Conservation (phyloP, 1,284 basidiomycete genomes). For the Pseudozyma thailandica region DNA sequence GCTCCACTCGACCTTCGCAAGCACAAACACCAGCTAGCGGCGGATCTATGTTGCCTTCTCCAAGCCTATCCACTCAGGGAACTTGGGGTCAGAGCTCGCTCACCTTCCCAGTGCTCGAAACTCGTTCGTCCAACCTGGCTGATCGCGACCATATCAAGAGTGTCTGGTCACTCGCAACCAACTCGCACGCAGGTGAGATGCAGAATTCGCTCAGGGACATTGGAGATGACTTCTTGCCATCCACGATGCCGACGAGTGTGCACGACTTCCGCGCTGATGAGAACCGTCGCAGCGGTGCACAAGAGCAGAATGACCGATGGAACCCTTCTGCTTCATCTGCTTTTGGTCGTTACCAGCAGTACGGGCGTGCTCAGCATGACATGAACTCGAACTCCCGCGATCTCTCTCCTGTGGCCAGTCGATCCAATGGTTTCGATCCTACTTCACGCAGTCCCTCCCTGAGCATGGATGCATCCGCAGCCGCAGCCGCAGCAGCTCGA, state of each 20-base stretch:
- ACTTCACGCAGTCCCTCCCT: conserved; percentile 43
- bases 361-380: conserved; percentile 24
- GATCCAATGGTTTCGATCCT: conserved; percentile 41
- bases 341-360: conserved; percentile 39
- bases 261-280: conserved; percentile 52
- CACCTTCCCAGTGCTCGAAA: conserved; percentile 50
- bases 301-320: conserved; percentile 19
- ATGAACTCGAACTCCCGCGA: conserved; percentile 25
- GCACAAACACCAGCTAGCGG: conserved; percentile 45
- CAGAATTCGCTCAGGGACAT: conserved; percentile 60
- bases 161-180: conserved; percentile 57
- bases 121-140: conserved; percentile 34
- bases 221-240: conserved; percentile 58
- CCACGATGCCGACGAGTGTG: conserved; percentile 52
- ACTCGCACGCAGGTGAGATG: conserved; percentile 42
- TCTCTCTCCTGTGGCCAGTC: conserved; percentile 30
- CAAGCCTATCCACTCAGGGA: conserved; percentile 48
- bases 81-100: conserved; percentile 59
- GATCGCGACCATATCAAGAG: conserved; percentile 59
- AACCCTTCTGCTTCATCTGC: conserved; percentile 14
- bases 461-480: conserved; percentile 32
- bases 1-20: conserved; percentile 31
- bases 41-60: conserved; percentile 50
- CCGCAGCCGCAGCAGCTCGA: conserved; percentile 15
- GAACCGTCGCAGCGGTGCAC: conserved; percentile 6